These are phyloP conservation scores for Ophiocordyceps camponoti-leonardi DNA, from an alignment of 2,329 filamentous ascomycete genomes.

Conservation along the genomic window DNA sequence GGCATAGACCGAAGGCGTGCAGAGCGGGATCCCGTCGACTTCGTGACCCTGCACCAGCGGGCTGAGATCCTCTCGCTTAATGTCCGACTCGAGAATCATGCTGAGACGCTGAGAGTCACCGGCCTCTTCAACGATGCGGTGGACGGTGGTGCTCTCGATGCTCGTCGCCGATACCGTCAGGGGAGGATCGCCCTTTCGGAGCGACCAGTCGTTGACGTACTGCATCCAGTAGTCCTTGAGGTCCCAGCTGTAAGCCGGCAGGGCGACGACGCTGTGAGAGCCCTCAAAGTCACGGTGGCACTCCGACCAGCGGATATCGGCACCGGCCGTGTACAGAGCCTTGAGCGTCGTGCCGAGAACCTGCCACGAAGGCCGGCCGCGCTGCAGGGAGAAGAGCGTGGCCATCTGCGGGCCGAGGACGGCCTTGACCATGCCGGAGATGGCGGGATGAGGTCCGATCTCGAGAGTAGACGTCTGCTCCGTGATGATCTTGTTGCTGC, in stretches of 20 bases:
- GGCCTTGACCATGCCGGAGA: constrained; percentile 1
- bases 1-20: constrained; percentile 40
- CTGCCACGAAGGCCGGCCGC: constrained; percentile 29
- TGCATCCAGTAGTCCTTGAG: constrained; percentile 51
- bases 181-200: constrained; percentile 33
- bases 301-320: constrained; percentile 47
- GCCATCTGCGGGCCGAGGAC: not conserved
- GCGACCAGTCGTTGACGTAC: constrained; percentile 36
- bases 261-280: constrained; percentile 30
- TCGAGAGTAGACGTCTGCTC: not conserved
- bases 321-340: not conserved
- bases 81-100: constrained; percentile 47
- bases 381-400: constrained; percentile 21
- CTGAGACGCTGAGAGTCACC: constrained; percentile 16
- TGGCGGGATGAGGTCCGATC: constrained; percentile 1
- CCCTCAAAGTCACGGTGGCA: constrained; percentile 33
- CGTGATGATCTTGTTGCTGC: not conserved
- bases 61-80: constrained; percentile 45
- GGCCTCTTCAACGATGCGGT: constrained; percentile 3
- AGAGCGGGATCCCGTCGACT: constrained; percentile 49
- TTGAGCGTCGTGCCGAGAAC: not conserved
- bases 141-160: constrained; percentile 21
- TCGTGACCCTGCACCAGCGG: constrained; percentile 44
- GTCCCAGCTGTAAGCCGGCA: constrained; percentile 56
- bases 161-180: constrained; percentile 11